phyloP scores from a whole-genome alignment of 1,284 basidiomycete genomes.

The Cutaneotrichosporon curvatum region DNA sequence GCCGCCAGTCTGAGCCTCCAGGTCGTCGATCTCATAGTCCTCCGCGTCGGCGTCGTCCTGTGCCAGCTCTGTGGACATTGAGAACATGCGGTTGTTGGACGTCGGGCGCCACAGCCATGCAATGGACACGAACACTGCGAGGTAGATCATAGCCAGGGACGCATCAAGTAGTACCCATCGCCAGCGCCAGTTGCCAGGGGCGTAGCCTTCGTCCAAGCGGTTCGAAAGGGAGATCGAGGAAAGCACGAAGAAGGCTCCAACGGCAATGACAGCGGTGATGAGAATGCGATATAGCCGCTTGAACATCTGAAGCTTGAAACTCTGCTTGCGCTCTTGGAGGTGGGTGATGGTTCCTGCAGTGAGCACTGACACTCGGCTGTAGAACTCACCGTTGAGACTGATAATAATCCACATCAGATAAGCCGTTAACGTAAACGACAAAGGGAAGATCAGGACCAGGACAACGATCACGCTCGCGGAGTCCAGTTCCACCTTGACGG shows the following conservation, averaged over 20 bases:
- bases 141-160: slow-evolving; percentile 81
- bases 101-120: slow-evolving; percentile 92
- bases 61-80: slow-evolving; percentile 50
- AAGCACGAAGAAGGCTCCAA: slow-evolving; percentile 84
- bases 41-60: slow-evolving; percentile 85
- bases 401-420: slow-evolving; percentile 96
- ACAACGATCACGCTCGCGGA: slow-evolving; percentile 71
- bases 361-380: slow-evolving; percentile 9
- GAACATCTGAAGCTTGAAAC: slow-evolving; percentile 81
- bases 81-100: slow-evolving; percentile 77
- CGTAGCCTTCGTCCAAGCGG: slow-evolving; percentile 84
- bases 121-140: slow-evolving; percentile 70
- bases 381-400: slow-evolving; percentile 62
- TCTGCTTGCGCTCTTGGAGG: slow-evolving; percentile 74
- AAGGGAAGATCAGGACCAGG: slow-evolving; percentile 79
- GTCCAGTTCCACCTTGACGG: slow-evolving; percentile 84
- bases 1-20: not conserved
- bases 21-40: slow-evolving; percentile 66
- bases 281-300: slow-evolving; percentile 78
- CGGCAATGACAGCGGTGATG: slow-evolving; percentile 72
- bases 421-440: slow-evolving; percentile 85
- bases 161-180: slow-evolving; percentile 97
- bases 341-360: slow-evolving; percentile 70
- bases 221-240: slow-evolving; percentile 87
- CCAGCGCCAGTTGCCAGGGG: slow-evolving; percentile 83